Percentiles rank a stretch among this genome's conserved stretches.
Evolutionary conservation across 768 basidiomycete genomes (phyloP).

Genomic region (Dictyophora rubrovolvata): DNA sequence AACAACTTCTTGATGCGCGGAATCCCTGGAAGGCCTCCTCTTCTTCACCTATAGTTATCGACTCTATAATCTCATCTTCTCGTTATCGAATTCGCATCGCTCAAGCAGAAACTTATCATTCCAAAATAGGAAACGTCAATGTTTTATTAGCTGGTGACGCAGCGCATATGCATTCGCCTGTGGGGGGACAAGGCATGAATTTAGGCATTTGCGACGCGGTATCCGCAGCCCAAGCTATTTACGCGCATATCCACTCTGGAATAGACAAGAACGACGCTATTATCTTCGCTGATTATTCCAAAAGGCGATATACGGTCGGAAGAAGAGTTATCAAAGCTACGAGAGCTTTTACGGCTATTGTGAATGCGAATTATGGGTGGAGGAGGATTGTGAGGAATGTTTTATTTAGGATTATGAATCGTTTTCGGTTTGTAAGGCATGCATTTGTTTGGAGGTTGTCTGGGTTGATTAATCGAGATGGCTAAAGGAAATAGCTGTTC

Average conservation of each 20-base stretch:
- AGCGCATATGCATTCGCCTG: slow-evolving; percentile 44
- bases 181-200: slow-evolving; percentile 51
- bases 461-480: slow-evolving; percentile 17
- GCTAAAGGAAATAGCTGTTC: not conserved
- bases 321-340: not conserved
- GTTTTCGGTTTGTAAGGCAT: slow-evolving; percentile 15
- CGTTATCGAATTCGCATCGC: slow-evolving; percentile 7
- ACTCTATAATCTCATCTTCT: not conserved
- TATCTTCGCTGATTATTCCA: not conserved
- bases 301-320: not conserved
- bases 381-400: slow-evolving; percentile 19
- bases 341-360: not conserved
- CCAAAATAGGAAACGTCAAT: not conserved
- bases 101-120: slow-evolving; percentile 1
- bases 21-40: slow-evolving; percentile 7
- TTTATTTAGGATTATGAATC: slow-evolving; percentile 15
- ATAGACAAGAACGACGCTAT: not conserved
- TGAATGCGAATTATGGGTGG: slow-evolving; percentile 16
- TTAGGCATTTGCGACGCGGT: slow-evolving; percentile 47
- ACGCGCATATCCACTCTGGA: slow-evolving; percentile 22
- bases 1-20: slow-evolving; percentile 27
- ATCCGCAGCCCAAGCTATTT: slow-evolving; percentile 32
- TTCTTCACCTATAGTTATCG: not conserved
- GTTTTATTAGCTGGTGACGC: slow-evolving; percentile 33
- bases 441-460: slow-evolving; percentile 19